These are phyloP conservation scores for Saitozyma podzolica DNA, from an alignment of 768 basidiomycete species.

Conservation along the genomic window DNA sequence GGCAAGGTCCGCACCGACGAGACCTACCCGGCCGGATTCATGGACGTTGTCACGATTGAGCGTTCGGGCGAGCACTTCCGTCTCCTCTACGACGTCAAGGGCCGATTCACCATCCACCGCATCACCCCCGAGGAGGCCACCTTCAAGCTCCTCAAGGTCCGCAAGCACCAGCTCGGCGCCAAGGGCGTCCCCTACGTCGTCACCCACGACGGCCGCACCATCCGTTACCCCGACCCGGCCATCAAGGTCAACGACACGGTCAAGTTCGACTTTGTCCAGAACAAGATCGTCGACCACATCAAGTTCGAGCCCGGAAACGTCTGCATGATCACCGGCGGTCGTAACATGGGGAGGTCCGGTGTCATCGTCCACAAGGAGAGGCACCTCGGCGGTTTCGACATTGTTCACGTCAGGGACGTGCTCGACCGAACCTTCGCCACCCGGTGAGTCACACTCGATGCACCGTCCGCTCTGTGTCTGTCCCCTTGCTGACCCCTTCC, in stretches of 20 bases:
- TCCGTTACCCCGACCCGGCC: constrained; percentile 95
- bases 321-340: constrained; percentile 96
- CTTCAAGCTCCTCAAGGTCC: constrained; percentile 90
- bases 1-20: constrained; percentile 96
- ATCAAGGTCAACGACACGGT: constrained; percentile 97
- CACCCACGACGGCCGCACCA: constrained; percentile 99
- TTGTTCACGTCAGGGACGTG: constrained; percentile 94
- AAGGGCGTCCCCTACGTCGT: constrained; percentile 95
- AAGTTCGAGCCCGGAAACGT: constrained; percentile 98
- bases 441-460: constrained; percentile 60
- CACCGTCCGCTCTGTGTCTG: neutral
- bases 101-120: constrained; percentile 98
- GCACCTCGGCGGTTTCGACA: constrained; percentile 97
- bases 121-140: constrained; percentile 95
- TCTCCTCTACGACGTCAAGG: constrained; percentile 98
- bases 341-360: constrained; percentile 99
- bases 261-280: constrained; percentile 92
- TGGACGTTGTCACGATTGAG: constrained; percentile 96
- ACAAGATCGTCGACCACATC: constrained; percentile 85
- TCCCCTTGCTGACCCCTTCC: constrained; percentile 3
- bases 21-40: constrained; percentile 95
- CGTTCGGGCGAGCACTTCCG: constrained; percentile 99
- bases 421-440: constrained; percentile 96
- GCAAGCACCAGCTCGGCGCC: constrained; percentile 83
- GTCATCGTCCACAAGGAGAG: constrained; percentile 95